Base-by-base conservation (phyloP, 2,329 filamentous ascomycete genomes). In the Pseudonectria foliicola region DNA sequence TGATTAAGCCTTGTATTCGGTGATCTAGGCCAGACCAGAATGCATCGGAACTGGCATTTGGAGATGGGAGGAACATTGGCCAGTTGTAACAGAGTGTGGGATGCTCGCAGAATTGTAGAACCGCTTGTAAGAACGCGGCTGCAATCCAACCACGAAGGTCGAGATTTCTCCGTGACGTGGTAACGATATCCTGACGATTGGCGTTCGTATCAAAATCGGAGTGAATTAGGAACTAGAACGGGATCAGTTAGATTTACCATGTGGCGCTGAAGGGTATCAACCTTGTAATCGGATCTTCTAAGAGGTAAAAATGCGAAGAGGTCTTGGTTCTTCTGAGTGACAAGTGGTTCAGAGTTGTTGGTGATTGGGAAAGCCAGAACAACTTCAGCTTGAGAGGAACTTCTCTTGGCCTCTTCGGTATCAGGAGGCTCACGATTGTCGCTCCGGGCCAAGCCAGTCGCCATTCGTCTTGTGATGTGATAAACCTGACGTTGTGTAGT, bases 341-440 rank as follows among this genome's bases (percentile, higher is more conserved):
- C 10, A 0, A 34, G n/a, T 2, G 43, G 39, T 10, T 30, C 24
- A 1, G 27, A 21, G 0, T 15, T 3, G 2, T 6, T 24, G 4
- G 29, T 34, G 4, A 48, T n/a, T 1, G 46, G 45, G 14, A 49
- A 49, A 0, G 44, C 46, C 10, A 49, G 21, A n/a, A 47, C n/a
- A 3, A 49, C 31, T 10, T 48, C 41, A 0, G 46, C 34, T 2
- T n/a, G 35, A 0, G 39, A 36, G 4, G 21, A 37, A 4, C 6
- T 12, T 21, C 3, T 35, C 14, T 21, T 8, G 11, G 15, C 34
- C 11, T 44, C 23, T 0, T 38, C 40, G 4, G 27, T 33, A 2
- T 29, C 21, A 1, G 42, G 33, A 14, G 25, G n/a, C 3, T 44
- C 34, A 1, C 38, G 40, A 12, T 44, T 49, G 3, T 44, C 43